These are phyloP conservation scores for Cardiospermum halicacabum DNA, from an alignment of 345 rosid species.

Conservation along the genomic window DNA sequence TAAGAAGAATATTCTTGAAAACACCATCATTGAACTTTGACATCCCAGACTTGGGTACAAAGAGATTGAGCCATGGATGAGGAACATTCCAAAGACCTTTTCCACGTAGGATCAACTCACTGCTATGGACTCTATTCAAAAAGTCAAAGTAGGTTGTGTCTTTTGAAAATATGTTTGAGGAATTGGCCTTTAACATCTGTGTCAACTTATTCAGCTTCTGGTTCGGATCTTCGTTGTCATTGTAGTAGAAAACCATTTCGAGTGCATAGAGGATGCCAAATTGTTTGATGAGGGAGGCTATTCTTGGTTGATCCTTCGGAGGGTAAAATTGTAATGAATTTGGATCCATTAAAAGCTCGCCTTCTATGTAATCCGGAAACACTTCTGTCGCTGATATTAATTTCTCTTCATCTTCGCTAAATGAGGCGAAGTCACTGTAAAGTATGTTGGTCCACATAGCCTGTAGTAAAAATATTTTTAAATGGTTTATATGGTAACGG, in stretches of 20 bases:
- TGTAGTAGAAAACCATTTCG: constrained; percentile 41
- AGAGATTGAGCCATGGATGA: constrained; percentile 49
- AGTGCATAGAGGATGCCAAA: constrained; percentile 40
- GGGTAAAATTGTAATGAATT: constrained; percentile 40
- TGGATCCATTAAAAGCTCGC: constrained; percentile 36
- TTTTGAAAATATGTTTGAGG: background rate
- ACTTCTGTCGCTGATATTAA: constrained; percentile 39
- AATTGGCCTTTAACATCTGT: background rate
- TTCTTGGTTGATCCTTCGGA: constrained; percentile 19
- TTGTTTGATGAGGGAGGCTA: constrained; percentile 31
- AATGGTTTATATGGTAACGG: too few species aligned
- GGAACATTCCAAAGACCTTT: constrained; percentile 37
- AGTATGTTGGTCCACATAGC: constrained; percentile 45
- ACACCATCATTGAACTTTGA: constrained; percentile 28
- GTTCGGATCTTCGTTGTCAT: too few species aligned
- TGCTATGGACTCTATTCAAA: constrained; percentile 31
- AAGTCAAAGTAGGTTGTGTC: constrained; percentile 30
- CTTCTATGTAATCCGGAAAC: constrained; percentile 46
- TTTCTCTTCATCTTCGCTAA: constrained; percentile 43
- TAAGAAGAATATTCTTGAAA: constrained; percentile 33
- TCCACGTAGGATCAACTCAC: constrained; percentile 27
- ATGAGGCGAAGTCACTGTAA: constrained; percentile 39
- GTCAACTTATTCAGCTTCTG: constrained; percentile 3
- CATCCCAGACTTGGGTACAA: constrained; percentile 37
- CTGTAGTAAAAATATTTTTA: constrained; percentile 19